Percentiles rank a stretch among this genome's conserved stretches.
Evolutionary conservation across 2,329 filamentous ascomycete species (phyloP).

Genomic region (Sporothrix pseudoabietina): DNA sequence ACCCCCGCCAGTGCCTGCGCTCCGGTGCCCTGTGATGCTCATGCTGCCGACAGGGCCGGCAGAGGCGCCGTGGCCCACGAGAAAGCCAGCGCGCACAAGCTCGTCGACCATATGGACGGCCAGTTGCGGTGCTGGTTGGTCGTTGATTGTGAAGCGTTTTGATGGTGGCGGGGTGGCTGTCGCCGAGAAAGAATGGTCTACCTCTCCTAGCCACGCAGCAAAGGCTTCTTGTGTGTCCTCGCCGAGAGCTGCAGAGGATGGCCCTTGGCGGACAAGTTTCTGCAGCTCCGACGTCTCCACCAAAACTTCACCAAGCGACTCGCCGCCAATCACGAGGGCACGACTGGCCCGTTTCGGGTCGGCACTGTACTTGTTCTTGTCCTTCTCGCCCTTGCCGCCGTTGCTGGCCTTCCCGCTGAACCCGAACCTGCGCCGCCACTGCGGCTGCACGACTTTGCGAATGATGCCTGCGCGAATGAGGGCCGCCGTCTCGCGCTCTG

Average conservation of each 20-base stretch:
- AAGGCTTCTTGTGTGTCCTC: slow-evolving; percentile 55
- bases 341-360: slow-evolving; percentile 50
- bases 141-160: slow-evolving; percentile 30
- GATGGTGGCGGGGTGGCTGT: slow-evolving; percentile 35
- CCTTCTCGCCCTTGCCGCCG: neutral
- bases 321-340: slow-evolving; percentile 42
- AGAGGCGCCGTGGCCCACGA: slow-evolving; percentile 54
- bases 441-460: slow-evolving; percentile 61
- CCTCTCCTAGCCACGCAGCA: slow-evolving; percentile 51
- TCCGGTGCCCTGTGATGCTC: slow-evolving; percentile 37
- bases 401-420: slow-evolving; percentile 46
- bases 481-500: slow-evolving; percentile 68
- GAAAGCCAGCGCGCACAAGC: slow-evolving; percentile 67
- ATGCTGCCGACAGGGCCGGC: slow-evolving; percentile 22
- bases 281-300: slow-evolving; percentile 62
- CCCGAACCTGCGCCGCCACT: slow-evolving; percentile 49
- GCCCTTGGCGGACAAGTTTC: slow-evolving; percentile 46
- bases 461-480: slow-evolving; percentile 60
- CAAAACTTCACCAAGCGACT: slow-evolving; percentile 58
- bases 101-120: slow-evolving; percentile 53
- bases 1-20: slow-evolving; percentile 37
- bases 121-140: slow-evolving; percentile 40
- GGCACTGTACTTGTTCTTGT: neutral
- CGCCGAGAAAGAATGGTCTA: slow-evolving; percentile 52
- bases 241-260: slow-evolving; percentile 40